phyloP scores from a whole-genome alignment of 306 rosid genomes.

The Carpinus viminea region DNA sequence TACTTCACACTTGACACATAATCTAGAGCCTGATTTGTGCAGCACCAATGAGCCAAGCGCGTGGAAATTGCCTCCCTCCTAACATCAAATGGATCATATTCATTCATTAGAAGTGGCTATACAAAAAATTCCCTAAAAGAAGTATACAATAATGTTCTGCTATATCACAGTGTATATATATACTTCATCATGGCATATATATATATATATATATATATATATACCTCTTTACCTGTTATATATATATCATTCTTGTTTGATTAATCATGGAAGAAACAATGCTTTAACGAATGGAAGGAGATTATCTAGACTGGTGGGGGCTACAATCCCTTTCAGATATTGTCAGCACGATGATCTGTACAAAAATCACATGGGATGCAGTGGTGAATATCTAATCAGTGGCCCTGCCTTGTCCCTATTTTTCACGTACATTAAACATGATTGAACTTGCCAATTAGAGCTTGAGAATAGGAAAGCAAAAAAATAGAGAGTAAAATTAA shows the following conservation, averaged over 20 bases:
- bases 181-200: background rate
- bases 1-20: too few relatives aligned
- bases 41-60: background rate
- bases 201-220: background rate
- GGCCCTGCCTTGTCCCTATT: conserved; percentile 11
- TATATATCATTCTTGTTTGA: background rate
- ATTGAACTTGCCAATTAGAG: background rate
- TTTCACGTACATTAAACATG: background rate
- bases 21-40: background rate
- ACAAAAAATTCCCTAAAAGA: background rate
- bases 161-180: background rate
- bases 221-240: background rate
- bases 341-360: background rate
- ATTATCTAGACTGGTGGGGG: conserved; percentile 4
- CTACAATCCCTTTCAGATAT: background rate
- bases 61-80: background rate
- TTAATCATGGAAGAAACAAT: conserved; percentile 2
- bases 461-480: background rate
- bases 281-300: background rate
- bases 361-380: conserved; percentile 1
- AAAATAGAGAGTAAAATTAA: too few relatives aligned
- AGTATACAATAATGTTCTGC: background rate
- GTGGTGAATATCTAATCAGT: background rate
- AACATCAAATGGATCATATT: conserved; percentile 2
- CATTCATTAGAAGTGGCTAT: background rate